Evolutionary conservation across 495 filamentous ascomycete genomes (phyloP).

Genomic region (Neurospora tetraspora): DNA sequence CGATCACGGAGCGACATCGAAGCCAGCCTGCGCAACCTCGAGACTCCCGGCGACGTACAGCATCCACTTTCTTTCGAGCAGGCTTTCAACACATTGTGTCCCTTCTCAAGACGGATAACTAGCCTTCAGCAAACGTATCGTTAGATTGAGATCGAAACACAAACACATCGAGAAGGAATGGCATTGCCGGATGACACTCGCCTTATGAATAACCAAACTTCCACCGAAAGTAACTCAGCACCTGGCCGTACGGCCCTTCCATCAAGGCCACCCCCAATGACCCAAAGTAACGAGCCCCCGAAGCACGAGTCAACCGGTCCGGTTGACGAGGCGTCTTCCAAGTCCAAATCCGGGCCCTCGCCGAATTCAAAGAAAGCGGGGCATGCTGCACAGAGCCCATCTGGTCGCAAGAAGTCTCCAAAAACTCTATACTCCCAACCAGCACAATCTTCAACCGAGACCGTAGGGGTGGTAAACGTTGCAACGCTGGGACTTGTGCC

Average conservation of each 20-base stretch:
- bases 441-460: conserved; percentile 8
- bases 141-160: background rate
- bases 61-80: background rate
- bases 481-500: conserved; percentile 2
- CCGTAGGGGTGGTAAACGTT: background rate
- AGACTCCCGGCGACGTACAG: background rate
- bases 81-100: background rate
- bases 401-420: conserved; percentile 2
- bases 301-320: conserved; percentile 3
- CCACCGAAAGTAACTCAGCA: conserved; percentile 4
- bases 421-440: conserved; percentile 9
- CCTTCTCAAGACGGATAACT: background rate
- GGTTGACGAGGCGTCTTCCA: conserved; percentile 1
- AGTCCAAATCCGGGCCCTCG: conserved; percentile 3
- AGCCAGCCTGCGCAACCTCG: background rate
- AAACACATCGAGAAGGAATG: conserved; percentile 4
- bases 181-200: conserved; percentile 11
- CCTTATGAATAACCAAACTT: conserved; percentile 2
- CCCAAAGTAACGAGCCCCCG: background rate
- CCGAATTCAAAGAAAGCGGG: conserved; percentile 5
- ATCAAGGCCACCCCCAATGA: conserved; percentile 12
- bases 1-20: background rate
- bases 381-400: conserved; percentile 1
- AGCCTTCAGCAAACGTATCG: background rate
- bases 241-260: conserved; percentile 23